Conservation (phyloP, 2,329 filamentous ascomycete genomes). For the Diaporthe australafricana region DNA sequence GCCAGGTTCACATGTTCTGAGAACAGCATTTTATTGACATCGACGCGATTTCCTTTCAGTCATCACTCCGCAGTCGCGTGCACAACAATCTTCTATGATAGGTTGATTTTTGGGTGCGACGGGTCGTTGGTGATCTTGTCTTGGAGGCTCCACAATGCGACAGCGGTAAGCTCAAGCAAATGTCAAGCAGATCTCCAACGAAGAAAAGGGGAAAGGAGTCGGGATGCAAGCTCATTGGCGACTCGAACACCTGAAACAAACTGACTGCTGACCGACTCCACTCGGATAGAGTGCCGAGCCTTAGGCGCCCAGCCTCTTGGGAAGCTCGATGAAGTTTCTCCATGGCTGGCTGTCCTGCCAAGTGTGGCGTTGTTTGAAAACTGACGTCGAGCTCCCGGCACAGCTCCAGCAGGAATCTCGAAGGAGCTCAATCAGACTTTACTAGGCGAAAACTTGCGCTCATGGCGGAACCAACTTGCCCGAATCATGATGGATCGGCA, state of each 20-base stretch:
- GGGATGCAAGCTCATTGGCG: background rate
- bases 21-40: background rate
- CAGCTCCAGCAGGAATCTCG: background rate
- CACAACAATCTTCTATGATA: background rate
- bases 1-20: no score
- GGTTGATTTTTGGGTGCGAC: background rate
- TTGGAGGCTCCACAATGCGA: background rate
- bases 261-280: background rate
- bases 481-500: background rate
- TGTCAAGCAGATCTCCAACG: background rate
- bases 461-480: background rate
- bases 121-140: no score
- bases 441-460: background rate
- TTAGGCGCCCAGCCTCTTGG: conserved; percentile 8
- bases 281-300: conserved; percentile 23
- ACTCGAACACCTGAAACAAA: background rate
- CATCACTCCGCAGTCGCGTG: no score
- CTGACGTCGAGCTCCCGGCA: background rate
- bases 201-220: background rate
- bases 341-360: conserved; percentile 19
- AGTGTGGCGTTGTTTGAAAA: conserved; percentile 19
- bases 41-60: no score
- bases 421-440: background rate
- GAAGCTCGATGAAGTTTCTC: background rate
- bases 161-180: background rate